phyloP scores from a whole-genome alignment of 2,329 filamentous ascomycete genomes.

The Sporothrix curviconia region DNA sequence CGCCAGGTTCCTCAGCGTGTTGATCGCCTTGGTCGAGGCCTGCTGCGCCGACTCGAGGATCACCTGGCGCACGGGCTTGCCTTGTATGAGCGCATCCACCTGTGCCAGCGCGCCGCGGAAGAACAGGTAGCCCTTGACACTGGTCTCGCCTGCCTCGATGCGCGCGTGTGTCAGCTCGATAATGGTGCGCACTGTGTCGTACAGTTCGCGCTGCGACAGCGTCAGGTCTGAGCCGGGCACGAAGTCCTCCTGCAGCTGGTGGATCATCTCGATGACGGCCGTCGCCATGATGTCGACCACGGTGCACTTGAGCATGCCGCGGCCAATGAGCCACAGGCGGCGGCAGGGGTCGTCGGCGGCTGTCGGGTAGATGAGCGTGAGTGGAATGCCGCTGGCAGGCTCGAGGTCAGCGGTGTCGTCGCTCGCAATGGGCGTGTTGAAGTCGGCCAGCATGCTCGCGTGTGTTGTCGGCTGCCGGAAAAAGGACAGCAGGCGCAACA shows the following conservation, averaged over 20 bases:
- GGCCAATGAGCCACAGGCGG: constrained; percentile 16
- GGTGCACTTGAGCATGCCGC: constrained; percentile 20
- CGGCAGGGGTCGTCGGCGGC: constrained; percentile 9
- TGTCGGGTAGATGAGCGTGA: not conserved
- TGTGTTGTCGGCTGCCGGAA: not conserved
- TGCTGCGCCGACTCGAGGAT: constrained; percentile 8
- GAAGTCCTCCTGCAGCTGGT: constrained; percentile 20
- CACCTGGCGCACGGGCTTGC: constrained; percentile 3
- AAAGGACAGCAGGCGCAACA: constrained; percentile 15
- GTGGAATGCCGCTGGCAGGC: not conserved
- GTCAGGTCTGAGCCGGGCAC: constrained; percentile 15
- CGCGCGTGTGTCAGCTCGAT: constrained; percentile 12
- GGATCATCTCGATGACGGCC: constrained; percentile 16
- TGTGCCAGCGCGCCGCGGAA: constrained; percentile 17
- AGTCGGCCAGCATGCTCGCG: not conserved
- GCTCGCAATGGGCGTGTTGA: constrained; percentile 7
- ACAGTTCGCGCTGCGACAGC: constrained; percentile 19
- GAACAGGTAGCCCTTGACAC: constrained; percentile 19
- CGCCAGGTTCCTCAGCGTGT: constrained; percentile 4
- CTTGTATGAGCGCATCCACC: constrained; percentile 17
- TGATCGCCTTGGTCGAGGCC: not conserved
- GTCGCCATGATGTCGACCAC: constrained; percentile 17
- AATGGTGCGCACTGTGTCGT: constrained; percentile 10
- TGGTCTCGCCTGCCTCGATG: constrained; percentile 20
- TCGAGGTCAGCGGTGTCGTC: not conserved